Percentiles rank a stretch among this genome's conserved stretches.
phyloP scores from a whole-genome alignment of 345 rosid species.

The Ceriops zippeliana region DNA sequence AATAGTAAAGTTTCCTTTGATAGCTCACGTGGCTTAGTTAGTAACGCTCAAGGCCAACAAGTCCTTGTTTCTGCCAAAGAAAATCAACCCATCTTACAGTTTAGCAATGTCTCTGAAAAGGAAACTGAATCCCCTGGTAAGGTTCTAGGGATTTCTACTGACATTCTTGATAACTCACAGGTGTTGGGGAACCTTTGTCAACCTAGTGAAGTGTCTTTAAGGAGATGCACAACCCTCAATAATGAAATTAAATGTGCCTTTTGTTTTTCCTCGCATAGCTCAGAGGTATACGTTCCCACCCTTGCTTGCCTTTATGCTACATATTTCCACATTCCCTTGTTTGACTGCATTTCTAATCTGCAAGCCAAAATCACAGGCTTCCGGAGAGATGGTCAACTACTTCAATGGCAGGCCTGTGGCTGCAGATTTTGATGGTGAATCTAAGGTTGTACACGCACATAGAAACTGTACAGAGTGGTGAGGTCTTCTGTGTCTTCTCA shows the following conservation, averaged over 20 bases:
- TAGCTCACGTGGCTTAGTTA: slow-evolving; percentile 19
- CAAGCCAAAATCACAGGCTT: slow-evolving; percentile 43
- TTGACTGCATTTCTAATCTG: slow-evolving; percentile 8
- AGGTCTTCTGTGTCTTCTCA: slow-evolving; percentile 15
- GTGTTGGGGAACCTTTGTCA: slow-evolving; percentile 21
- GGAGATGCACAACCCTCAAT: slow-evolving; percentile 31
- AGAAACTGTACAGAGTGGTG: slow-evolving; percentile 90
- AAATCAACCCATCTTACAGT: neutral
- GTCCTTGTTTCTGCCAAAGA: neutral
- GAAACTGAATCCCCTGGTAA: slow-evolving; percentile 17
- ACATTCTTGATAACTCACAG: slow-evolving; percentile 22
- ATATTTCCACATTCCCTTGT: neutral
- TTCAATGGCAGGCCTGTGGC: slow-evolving; percentile 59
- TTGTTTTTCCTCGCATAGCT: slow-evolving; percentile 62
- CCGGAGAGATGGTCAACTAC: slow-evolving; percentile 85
- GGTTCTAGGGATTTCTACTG: slow-evolving; percentile 18
- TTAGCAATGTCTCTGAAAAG: slow-evolving; percentile 7
- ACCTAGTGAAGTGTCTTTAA: slow-evolving; percentile 26
- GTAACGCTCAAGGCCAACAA: slow-evolving; percentile 16
- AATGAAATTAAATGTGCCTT: slow-evolving; percentile 54
- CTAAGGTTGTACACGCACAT: slow-evolving; percentile 65
- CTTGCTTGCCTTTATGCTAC: slow-evolving; percentile 11
- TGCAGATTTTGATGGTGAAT: slow-evolving; percentile 49
- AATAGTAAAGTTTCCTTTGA: slow-evolving; percentile 25
- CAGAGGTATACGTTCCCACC: slow-evolving; percentile 51